These are phyloP conservation scores for Venturia oleaginea DNA, from an alignment of 2,329 filamentous ascomycete genomes.

Conservation along the genomic window DNA sequence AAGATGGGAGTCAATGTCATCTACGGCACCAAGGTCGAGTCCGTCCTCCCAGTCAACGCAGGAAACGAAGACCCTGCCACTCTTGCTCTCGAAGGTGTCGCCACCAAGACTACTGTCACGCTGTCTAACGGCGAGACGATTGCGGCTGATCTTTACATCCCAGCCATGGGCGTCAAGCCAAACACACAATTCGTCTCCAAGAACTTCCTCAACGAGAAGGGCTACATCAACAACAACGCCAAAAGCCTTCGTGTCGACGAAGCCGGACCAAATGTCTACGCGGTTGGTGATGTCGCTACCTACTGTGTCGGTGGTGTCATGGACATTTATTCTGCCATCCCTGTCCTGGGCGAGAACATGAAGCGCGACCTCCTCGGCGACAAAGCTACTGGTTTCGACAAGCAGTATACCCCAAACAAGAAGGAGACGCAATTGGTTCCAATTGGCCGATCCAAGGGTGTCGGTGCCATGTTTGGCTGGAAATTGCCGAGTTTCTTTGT, in stretches of 20 bases:
- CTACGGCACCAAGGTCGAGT: conserved; percentile 29
- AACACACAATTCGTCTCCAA: conserved; percentile 45
- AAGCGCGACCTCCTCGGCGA: conserved; percentile 32
- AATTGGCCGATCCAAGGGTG: conserved; percentile 29
- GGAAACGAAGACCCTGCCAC: conserved; percentile 18
- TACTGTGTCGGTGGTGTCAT: conserved; percentile 34
- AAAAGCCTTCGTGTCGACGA: conserved; percentile 37
- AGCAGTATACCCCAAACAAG: conserved; percentile 24
- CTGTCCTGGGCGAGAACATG: conserved; percentile 36
- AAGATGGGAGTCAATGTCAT: conserved; percentile 39
- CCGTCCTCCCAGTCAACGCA: conserved; percentile 23
- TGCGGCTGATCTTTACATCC: conserved; percentile 44
- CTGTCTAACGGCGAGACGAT: conserved; percentile 37
- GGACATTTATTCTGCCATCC: conserved; percentile 31
- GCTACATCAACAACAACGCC: conserved; percentile 41
- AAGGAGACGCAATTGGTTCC: conserved; percentile 28
- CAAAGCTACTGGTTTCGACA: conserved; percentile 17
- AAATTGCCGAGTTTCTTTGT: conserved; percentile 33
- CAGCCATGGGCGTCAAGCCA: conserved; percentile 42
- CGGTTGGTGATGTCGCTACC: conserved; percentile 37
- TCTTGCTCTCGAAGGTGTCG: conserved; percentile 35
- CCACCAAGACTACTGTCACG: conserved; percentile 27
- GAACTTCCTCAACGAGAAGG: conserved; percentile 35
- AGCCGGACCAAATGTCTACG: conserved; percentile 39
- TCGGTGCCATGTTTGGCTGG: conserved; percentile 29